Conservation (phyloP, 1,139 yeast species). For the Hyphopichia fennica region DNA sequence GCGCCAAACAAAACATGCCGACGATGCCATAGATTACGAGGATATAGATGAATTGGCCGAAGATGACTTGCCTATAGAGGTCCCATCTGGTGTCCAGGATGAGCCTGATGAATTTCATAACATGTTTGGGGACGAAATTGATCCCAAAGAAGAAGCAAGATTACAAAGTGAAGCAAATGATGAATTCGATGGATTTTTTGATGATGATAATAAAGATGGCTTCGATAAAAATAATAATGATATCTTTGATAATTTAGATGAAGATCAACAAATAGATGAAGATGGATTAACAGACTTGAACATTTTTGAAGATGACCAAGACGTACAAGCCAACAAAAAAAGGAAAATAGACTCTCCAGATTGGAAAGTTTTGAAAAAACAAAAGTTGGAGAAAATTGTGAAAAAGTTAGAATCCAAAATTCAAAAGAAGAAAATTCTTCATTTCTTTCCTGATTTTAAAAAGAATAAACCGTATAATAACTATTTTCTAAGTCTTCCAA, state of each 20-base stretch:
- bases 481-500: conserved; percentile 66
- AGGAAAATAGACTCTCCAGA: conserved; percentile 23
- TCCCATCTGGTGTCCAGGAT: conserved; percentile 11
- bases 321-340: conserved; percentile 13
- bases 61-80: conserved; percentile 55
- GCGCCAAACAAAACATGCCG: conserved; percentile 65
- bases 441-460: conserved; percentile 65
- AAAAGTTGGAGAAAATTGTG: conserved; percentile 28
- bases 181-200: conserved; percentile 53
- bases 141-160: conserved; percentile 26
- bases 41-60: conserved; percentile 94
- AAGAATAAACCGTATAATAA: conserved; percentile 58
- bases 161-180: conserved; percentile 40
- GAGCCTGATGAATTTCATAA: conserved; percentile 10
- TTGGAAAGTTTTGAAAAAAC: conserved; percentile 19
- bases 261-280: conserved; percentile 35
- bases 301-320: conserved; percentile 30
- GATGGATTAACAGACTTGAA: conserved; percentile 43
- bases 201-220: conserved; percentile 22
- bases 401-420: conserved; percentile 34
- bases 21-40: conserved; percentile 92
- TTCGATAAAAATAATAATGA: conserved; percentile 8
- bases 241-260: conserved; percentile 19
- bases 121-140: conserved; percentile 17
- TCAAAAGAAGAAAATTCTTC: conserved; percentile 36